Percentiles rank a stretch among this genome's conserved stretches.
Conservation (phyloP, 139 green algal genomes). For the Closterium sp. region DNA sequence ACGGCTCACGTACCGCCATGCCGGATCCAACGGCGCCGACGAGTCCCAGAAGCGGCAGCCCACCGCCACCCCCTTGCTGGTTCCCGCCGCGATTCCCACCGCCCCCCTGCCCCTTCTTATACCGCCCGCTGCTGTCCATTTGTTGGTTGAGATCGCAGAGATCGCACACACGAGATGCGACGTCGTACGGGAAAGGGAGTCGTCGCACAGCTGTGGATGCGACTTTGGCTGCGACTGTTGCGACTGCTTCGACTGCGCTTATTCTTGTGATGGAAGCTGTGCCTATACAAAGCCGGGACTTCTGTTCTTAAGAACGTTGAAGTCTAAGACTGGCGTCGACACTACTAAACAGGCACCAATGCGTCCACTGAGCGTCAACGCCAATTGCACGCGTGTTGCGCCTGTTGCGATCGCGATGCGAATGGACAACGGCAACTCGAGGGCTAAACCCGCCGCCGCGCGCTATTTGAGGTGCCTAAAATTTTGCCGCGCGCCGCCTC, state of each 20-base stretch:
- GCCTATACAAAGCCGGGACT: not conserved
- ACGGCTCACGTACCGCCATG: not conserved
- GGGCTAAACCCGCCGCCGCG: no score
- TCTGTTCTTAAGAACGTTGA: not conserved
- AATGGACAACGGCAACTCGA: no score
- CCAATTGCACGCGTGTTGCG: no score
- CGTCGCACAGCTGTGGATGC: not conserved
- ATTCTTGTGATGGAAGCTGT: not conserved
- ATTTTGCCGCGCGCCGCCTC: no score
- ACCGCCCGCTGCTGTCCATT: not conserved
- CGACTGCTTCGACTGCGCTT: not conserved
- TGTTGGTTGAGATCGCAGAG: not conserved
- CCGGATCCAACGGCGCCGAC: not conserved
- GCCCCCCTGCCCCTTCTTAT: not conserved
- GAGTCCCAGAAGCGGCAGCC: not conserved
- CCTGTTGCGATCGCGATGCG: no score
- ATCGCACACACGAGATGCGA: not conserved
- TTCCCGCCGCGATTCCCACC: not conserved
- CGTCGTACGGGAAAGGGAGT: not conserved
- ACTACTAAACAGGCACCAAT: not conserved
- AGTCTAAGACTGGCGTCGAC: no score
- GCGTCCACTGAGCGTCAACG: not conserved
- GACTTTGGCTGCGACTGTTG: not conserved
- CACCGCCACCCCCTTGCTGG: not conserved
- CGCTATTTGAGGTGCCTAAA: no score